Base-by-base conservation (phyloP, 75 land plant genomes). In the Picea sitchensis region DNA sequence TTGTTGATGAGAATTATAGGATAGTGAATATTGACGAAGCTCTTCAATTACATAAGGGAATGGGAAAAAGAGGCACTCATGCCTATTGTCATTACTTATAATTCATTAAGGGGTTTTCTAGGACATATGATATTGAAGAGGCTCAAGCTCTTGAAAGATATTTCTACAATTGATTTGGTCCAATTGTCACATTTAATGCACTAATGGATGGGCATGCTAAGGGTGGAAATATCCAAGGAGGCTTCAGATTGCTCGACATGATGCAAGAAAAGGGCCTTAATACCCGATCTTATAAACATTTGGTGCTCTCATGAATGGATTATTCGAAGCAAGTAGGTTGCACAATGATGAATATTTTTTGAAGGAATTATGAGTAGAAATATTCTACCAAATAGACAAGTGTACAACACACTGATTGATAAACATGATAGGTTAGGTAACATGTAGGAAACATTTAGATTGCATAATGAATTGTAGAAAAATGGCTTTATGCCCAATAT, bases 391-490 rank as follows among this genome's bases (percentile, higher is more conserved):
- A 87, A 86, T 81, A 88, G 80, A 30, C 78, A 64, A 41, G 73
- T 86, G n/a, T 90, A 90, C 78, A 92, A 89, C 73, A 88, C 83
- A 34, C 84, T 92, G 9, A 76, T 92, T 59, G 86, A 84, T 82
- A 86, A 83, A 34, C 64, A 79, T 74, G 78, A 82, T 58, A 84
- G 58, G 26, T 26, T 26, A 26, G 26, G 26, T 26, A 26, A 26
- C 26, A 26, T 26, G 26, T 26, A 26, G 26, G 26, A 26, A 26
- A 26, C 26, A 26, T 26, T 26, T 26, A 26, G 26, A 26, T 26
- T 26, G 26, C 26, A 26, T 26, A 26, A 26, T 26, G 26, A 26
- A 26, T 26, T 26, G 26, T 26, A 26, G 26, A 26, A 38, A 32
- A 81, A 59, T 51, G 91, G 83, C 11, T 61, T 84, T 57, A 31